Evolutionary conservation across 306 rosid genomes (phyloP).

Genomic region (Abrus precatorius): DNA sequence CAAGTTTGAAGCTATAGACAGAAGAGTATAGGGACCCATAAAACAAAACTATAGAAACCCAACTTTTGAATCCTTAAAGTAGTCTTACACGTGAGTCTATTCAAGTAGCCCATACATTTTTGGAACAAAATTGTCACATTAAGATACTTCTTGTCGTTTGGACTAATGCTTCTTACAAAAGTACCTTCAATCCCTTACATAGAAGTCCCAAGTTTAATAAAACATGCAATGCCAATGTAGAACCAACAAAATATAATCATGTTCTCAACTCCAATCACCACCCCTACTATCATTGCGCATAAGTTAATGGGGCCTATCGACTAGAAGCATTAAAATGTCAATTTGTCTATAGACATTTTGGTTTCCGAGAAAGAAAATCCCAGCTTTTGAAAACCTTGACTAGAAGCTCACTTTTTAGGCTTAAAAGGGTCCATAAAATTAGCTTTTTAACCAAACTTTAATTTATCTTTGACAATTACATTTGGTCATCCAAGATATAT

Average conservation of each 20-base stretch:
- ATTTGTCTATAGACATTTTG: slow-evolving; percentile 22
- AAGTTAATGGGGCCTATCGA: slow-evolving; percentile 32
- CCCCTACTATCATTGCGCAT: slow-evolving; percentile 26
- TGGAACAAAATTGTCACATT: slow-evolving; percentile 17
- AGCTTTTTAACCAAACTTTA: slow-evolving; percentile 36
- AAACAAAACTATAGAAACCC: slow-evolving; percentile 14
- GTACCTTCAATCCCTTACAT: not conserved
- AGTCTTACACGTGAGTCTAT: slow-evolving; percentile 49
- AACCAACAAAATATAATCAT: not conserved
- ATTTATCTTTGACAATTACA: slow-evolving; percentile 1
- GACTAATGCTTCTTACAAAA: slow-evolving; percentile 18
- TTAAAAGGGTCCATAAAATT: slow-evolving; percentile 37
- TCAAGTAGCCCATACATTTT: slow-evolving; percentile 31
- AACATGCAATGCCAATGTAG: not conserved
- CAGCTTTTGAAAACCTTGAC: slow-evolving; percentile 33
- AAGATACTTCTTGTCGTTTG: slow-evolving; percentile 35
- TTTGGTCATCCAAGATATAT: slow-evolving; percentile 10
- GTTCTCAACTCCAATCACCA: slow-evolving; percentile 1
- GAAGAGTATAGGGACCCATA: slow-evolving; percentile 36
- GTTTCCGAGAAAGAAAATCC: slow-evolving; percentile 31
- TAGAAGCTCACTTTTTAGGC: slow-evolving; percentile 1
- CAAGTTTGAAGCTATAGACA: slow-evolving; percentile 39
- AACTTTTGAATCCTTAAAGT: slow-evolving; percentile 48
- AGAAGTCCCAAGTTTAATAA: not conserved
- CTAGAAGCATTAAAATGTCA: slow-evolving; percentile 31